phyloP scores from a whole-genome alignment of 306 rosid genomes.

The Dryas octopetala region DNA sequence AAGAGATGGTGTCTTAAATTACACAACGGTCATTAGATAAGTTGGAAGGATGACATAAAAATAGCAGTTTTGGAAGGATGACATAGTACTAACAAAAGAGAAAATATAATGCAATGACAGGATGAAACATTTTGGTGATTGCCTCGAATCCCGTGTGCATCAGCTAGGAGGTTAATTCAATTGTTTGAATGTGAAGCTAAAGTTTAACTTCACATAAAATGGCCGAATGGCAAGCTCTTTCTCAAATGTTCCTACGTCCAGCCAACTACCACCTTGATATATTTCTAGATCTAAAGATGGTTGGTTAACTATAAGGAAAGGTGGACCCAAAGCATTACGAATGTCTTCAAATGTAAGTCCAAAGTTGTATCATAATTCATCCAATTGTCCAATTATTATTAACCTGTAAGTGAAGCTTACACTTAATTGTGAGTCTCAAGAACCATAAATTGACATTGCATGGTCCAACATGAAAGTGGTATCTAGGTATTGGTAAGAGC shows the following conservation, averaged over 20 bases:
- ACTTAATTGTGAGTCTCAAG: not conserved
- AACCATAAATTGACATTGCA: not conserved
- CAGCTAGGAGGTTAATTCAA: not conserved
- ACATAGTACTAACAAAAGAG: not conserved
- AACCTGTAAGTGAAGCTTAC: not conserved
- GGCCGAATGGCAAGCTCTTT: not conserved
- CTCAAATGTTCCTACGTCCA: not conserved
- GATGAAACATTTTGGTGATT: not conserved
- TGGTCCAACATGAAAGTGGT: not conserved
- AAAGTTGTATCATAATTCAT: not conserved
- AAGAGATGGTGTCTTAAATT: constrained; percentile 16
- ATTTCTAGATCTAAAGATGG: not conserved
- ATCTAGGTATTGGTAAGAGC: not conserved
- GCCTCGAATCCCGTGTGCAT: not conserved
- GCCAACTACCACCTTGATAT: not conserved
- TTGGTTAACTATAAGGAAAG: not conserved
- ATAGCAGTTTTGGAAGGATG: not conserved
- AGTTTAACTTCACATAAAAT: not conserved
- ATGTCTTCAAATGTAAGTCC: too few relatives aligned
- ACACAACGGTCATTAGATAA: not conserved
- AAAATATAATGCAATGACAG: not conserved
- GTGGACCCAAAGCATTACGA: not conserved
- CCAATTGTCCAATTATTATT: not conserved
- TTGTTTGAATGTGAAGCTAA: not conserved
- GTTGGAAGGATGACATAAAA: not conserved